phyloP scores from a whole-genome alignment of 495 filamentous ascomycete species.

The Bryoglossum gracile region DNA sequence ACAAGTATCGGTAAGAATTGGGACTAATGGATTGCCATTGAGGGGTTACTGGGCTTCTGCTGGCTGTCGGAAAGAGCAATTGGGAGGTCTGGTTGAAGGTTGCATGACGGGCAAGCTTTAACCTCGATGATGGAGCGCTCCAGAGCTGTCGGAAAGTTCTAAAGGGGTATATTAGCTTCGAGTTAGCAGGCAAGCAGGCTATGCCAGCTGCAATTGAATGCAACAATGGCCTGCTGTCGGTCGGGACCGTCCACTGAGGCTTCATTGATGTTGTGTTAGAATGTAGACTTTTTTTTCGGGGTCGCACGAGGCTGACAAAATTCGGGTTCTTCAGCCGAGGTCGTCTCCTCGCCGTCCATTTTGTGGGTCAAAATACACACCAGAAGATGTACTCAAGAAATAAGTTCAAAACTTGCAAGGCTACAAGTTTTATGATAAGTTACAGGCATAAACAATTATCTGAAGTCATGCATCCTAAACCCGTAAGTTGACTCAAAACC shows the following conservation, averaged over 20 bases:
- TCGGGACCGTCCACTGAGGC: slow-evolving; percentile 8
- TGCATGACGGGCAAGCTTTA: not conserved
- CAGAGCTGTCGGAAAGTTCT: not conserved
- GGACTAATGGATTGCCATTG: not conserved
- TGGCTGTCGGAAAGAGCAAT: not conserved
- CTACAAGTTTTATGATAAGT: no score
- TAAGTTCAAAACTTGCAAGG: no score
- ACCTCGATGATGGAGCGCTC: not conserved
- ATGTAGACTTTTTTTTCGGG: no score
- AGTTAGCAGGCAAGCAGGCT: not conserved
- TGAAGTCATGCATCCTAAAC: no score
- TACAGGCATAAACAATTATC: no score
- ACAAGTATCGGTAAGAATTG: not conserved
- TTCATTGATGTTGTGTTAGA: slow-evolving; percentile 11
- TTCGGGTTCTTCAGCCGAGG: no score
- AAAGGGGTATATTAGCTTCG: not conserved
- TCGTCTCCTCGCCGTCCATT: no score
- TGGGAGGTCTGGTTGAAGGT: not conserved
- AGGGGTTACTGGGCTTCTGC: not conserved
- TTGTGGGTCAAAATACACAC: no score
- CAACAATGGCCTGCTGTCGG: slow-evolving; percentile 1
- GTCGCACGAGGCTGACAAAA: no score
- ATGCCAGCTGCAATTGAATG: not conserved
- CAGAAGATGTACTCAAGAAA: no score
- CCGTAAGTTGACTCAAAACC: no score